Base-by-base conservation (phyloP, 306 rosid genomes). In the Prosopis cineraria region DNA sequence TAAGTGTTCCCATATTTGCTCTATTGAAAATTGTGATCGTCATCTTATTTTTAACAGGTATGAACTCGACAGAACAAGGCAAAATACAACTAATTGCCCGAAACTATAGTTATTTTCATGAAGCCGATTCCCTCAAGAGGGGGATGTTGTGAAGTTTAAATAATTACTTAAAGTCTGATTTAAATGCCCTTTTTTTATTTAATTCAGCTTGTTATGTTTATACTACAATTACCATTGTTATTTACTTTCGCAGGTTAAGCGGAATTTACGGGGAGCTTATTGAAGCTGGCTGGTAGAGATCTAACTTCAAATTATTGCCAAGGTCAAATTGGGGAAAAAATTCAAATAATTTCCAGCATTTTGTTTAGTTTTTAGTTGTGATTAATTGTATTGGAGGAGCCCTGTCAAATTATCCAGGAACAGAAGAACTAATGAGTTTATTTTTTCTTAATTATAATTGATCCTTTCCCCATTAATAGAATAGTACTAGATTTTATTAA, bases 41-140 rank as follows among this genome's bases (percentile, higher is more conserved):
- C 53, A 74, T 84, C 83, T 78, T 87, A 71, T 83, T 48, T 68
- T 74, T 83, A 67, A 64, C 77, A 80, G 97, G 98, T 86, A 84
- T 68, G 78, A 56, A 37, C 31, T 33, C 72, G 34, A 68, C 58
- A 52, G 27, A 52, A n/a, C 25, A 8, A 20, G 25, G 13, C n/a
- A 20, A 52, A 52, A 20, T 52, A 52, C 59, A 20, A 20, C 59
- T 20, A 52, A 8, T 52, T 20, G 10, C 59, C 9, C 12, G 0
- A 52, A n/a, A 52, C 59, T 52, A 17, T 3, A n/a, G 9, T 52
- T 47, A 52, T 52, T 52, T 50, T 52, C 59, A 0, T 22, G 59
- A 52, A 52, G 8, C 7, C 5, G 59, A 52, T 52, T 22, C 13
- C 10, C 5, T 47, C 0, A 17, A 48, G 55, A 17, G 12, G n/a